Percentiles rank a stretch among this genome's conserved stretches.
These are phyloP conservation scores for Rhytidhysteron rufulum DNA, from an alignment of 2,329 filamentous ascomycete species.

Conservation along the genomic window DNA sequence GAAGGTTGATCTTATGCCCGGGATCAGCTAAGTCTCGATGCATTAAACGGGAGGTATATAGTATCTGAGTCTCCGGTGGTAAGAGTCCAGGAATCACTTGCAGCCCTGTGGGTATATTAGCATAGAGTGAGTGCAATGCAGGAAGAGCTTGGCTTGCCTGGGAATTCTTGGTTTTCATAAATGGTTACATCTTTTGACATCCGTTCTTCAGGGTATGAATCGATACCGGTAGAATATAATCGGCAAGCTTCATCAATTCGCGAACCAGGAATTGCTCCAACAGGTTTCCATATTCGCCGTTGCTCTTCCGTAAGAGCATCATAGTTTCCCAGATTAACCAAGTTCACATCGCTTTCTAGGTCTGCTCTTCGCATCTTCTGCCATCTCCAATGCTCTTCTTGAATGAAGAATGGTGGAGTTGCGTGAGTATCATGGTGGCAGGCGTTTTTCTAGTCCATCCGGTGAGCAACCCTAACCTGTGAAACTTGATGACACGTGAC, in stretches of 20 bases:
- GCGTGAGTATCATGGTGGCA: constrained; percentile 35
- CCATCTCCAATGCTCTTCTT: constrained; percentile 44
- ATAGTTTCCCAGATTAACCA: constrained; percentile 43
- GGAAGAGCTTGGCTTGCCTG: constrained; percentile 11
- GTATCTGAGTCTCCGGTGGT: constrained; percentile 65
- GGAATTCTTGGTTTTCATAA: constrained; percentile 36
- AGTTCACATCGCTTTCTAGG: constrained; percentile 44
- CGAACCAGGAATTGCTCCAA: constrained; percentile 22
- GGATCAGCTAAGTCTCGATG: constrained; percentile 73
- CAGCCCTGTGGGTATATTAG: constrained; percentile 56
- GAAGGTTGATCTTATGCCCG: constrained; percentile 79
- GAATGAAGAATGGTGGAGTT: constrained; percentile 31
- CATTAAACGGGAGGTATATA: constrained; percentile 69
- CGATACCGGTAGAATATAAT: constrained; percentile 17
- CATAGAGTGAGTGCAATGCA: not conserved
- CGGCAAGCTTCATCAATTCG: constrained; percentile 27
- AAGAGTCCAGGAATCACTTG: constrained; percentile 73
- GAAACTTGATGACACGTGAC: no score
- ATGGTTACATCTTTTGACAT: constrained; percentile 22
- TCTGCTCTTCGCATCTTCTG: constrained; percentile 56
- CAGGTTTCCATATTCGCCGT: constrained; percentile 22
- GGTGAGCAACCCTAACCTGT: no score
- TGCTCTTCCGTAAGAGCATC: constrained; percentile 30
- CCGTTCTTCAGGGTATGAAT: not conserved
- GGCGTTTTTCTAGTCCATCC: not conserved